These are phyloP conservation scores for Leishmania amazonensis DNA, from an alignment of 208 protist genomes.

Conservation along the genomic window DNA sequence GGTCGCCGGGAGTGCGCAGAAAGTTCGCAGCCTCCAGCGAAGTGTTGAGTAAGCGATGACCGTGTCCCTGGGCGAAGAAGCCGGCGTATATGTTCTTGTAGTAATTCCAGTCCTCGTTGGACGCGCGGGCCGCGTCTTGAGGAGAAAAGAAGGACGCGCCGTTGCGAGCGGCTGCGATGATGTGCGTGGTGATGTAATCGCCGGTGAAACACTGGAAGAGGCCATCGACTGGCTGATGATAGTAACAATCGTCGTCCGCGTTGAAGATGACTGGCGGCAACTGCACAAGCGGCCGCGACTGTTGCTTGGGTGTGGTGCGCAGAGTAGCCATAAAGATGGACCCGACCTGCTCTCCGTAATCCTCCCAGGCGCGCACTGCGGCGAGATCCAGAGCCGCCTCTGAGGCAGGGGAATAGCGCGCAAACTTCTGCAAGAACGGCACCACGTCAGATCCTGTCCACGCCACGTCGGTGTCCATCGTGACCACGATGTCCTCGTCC, in stretches of 20 bases:
- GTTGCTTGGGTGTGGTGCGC: background rate
- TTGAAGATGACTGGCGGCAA: constrained; percentile 36
- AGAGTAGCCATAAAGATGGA: constrained; percentile 21
- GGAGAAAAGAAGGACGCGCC: constrained; percentile 1
- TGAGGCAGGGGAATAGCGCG: constrained; percentile 21
- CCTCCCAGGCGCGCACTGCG: constrained; percentile 46
- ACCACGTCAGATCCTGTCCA: constrained; percentile 34
- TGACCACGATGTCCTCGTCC: constrained; percentile 40
- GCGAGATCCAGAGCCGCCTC: constrained; percentile 33
- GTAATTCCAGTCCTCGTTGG: background rate
- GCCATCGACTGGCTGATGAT: constrained; percentile 8
- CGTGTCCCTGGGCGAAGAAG: constrained; percentile 1
- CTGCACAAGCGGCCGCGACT: constrained; percentile 14
- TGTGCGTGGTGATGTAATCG: constrained; percentile 14
- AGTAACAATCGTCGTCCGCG: constrained; percentile 31
- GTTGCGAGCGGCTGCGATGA: constrained; percentile 9
- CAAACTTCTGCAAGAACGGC: constrained; percentile 37
- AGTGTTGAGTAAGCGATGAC: background rate
- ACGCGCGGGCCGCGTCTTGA: background rate
- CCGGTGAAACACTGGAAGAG: constrained; percentile 6
- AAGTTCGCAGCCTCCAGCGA: background rate
- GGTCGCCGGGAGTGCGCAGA: background rate
- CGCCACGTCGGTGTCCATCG: constrained; percentile 35
- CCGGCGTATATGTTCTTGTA: background rate
- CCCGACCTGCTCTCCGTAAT: constrained; percentile 32